Evolutionary conservation across 164 flowering plant genomes (phyloP), one percentile per base, ranked within the genome.

Genomic region (Macadamia tetraphylla): DNA sequence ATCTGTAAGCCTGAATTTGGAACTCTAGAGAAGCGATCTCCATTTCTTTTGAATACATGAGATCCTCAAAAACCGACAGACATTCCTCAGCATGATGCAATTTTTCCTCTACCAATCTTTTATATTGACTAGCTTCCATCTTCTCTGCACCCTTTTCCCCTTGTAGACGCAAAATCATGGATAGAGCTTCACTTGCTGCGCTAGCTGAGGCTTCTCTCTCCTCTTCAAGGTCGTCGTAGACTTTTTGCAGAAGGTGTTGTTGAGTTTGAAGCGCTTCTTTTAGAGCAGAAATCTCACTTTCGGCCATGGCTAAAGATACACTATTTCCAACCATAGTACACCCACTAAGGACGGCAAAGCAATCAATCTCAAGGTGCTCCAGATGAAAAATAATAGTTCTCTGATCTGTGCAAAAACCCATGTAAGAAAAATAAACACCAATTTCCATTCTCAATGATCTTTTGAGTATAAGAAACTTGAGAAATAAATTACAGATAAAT

Each of bases 121-220:
- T 88, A 52, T 90, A 92, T 55, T 94, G 99, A 62, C 72, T 80
- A 0, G 97, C 91, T 75, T 94, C 99, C 96, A 94, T 82, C 70
- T 83, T 80, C 70, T 85, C 78, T 0, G 83, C 84, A 6, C 98
- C 92, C 75, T 86, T 90, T 69, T 89, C 97, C 30, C 82, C 92
- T 76, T 94, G 99, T 63, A 94, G 60, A 12, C 97, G 90, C 69
- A 88, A 67, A 18, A 94, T 94, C 90, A 90, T 89, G 0, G 97
- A 85, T 23, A 94, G 51, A 15, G 97, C 86, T 75, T 92, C 98
- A 67, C 76, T 86, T 6, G 90, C 89, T 6, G 99, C 94, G 10
- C 89, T 69, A 6, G 88, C 77, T 0, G 99, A 80, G 13, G 97
- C 86, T 74, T 94, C 99, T 73, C 99, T 78, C 66, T 94, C 99